Percentiles rank a stretch among this genome's conserved stretches.
Conservation (phyloP, 495 filamentous ascomycete species). For the Penicillium roqueforti region DNA sequence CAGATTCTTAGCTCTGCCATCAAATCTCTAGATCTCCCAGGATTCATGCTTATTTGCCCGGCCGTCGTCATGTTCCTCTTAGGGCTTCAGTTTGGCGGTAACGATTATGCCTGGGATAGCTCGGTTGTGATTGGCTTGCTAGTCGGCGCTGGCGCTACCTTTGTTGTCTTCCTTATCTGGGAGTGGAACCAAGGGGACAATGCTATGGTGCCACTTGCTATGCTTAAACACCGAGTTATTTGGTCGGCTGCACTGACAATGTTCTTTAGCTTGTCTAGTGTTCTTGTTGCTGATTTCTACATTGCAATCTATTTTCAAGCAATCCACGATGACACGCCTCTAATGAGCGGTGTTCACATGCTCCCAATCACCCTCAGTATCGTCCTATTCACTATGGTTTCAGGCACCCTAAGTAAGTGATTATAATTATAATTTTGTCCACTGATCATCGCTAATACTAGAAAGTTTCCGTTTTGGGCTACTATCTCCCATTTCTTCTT, state of each 20-base stretch:
- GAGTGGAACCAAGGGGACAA: conserved; percentile 60
- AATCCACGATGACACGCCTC: conserved; percentile 56
- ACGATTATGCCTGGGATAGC: conserved; percentile 55
- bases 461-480: conserved; percentile 52
- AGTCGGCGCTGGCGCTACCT: conserved; percentile 53
- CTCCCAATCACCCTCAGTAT: conserved; percentile 57
- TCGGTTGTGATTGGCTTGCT: conserved; percentile 57
- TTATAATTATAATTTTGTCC: background rate
- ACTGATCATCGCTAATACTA: background rate
- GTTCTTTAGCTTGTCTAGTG: conserved; percentile 40
- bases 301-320: conserved; percentile 78
- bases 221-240: conserved; percentile 60
- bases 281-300: conserved; percentile 50
- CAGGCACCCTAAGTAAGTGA: conserved; percentile 39
- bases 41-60: conserved; percentile 17
- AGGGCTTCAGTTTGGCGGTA: conserved; percentile 72
- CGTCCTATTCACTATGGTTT: conserved; percentile 48
- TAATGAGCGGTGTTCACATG: conserved; percentile 62
- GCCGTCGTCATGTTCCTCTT: conserved; percentile 59
- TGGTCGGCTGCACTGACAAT: conserved; percentile 23
- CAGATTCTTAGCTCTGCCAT: conserved; percentile 9
- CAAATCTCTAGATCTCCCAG: conserved; percentile 15
- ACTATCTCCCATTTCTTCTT: conserved; percentile 64
- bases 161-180: conserved; percentile 52
- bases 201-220: conserved; percentile 64